Evolutionary conservation across 768 basidiomycete species (phyloP), one percentile per base, ranked within the genome.

Genomic region (Hysterangium stoloniferum): DNA sequence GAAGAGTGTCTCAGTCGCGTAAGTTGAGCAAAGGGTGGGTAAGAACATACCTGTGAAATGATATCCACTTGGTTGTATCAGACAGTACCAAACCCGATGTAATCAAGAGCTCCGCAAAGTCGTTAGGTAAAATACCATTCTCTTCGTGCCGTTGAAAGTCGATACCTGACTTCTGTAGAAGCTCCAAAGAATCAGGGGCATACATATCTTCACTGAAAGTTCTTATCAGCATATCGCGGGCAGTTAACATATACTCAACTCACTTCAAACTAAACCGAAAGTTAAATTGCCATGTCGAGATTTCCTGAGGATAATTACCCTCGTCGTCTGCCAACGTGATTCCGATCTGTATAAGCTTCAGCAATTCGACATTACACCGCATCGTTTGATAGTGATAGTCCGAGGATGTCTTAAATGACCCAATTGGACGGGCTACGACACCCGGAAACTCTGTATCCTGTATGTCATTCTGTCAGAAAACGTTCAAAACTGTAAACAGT

Each of bases 301-400:
- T 79, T 47, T 95, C 94, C 58, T 82, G 82, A 9, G 94, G 91
- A 52, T 84, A 82, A 62, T 93, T 85, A 4, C 96, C 96, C 28
- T 96, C 80, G 64, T 94, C 92, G 65, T 98, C 92, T 34, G 89
- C 85, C 25, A 99, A 72, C 5, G 96, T 96, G 57, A 99, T 78
- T 4, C 96, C 96, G 54, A 98, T 82, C 70, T 99, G 96, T 45
- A 99, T 97, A 68, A 98, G 88, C 71, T 91, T 92, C 58, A 99
- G 77, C 43, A 98, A 73, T 75, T 99, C 96, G 61, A 98, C 96
- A 68, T 99, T 99, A 71, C 94, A 96, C 54, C 96, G 84, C 87
- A 99, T 95, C 2, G 96, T 99, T 68, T 99, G 96, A 68, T 97
- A 99, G 68, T 98, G 95, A 63, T 97, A 98, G 68, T 99, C 96